Evolutionary conservation across 495 filamentous ascomycete genomes (phyloP).

Genomic region (Xylaria castorea): DNA sequence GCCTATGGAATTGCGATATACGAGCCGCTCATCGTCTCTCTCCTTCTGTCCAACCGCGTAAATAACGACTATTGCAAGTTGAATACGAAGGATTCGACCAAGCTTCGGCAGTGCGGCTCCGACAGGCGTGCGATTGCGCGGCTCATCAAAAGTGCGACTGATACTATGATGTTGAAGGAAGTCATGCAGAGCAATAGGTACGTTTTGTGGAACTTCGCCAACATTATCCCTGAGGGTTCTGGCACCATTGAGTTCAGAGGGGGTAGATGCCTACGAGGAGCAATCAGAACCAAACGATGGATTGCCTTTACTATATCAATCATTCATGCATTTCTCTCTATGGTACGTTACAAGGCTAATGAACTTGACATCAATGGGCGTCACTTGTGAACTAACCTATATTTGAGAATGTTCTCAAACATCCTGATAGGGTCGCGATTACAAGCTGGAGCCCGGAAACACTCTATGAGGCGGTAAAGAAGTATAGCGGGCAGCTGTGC

Average conservation of each 20-base stretch:
- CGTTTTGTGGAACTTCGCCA: constrained; percentile 38
- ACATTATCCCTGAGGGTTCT: constrained; percentile 29
- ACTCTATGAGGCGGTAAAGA: constrained; percentile 8
- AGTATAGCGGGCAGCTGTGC: not conserved
- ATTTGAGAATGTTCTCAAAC: constrained; percentile 3
- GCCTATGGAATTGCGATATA: constrained; percentile 33
- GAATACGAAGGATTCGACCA: constrained; percentile 26
- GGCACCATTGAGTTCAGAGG: constrained; percentile 32
- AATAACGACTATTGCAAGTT: constrained; percentile 30
- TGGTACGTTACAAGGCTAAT: not conserved
- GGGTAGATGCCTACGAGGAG: constrained; percentile 27
- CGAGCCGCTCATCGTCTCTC: constrained; percentile 25
- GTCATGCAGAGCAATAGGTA: constrained; percentile 35
- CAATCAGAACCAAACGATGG: constrained; percentile 19
- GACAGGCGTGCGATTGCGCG: constrained; percentile 10
- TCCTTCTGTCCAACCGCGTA: constrained; percentile 30
- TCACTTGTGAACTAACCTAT: not conserved
- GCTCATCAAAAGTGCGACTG: constrained; percentile 27
- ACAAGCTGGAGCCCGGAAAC: not conserved
- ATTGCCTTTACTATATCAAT: constrained; percentile 16
- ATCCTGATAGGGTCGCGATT: constrained; percentile 7
- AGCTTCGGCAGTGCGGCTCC: constrained; percentile 1
- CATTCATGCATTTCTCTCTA: constrained; percentile 12
- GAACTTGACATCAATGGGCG: not conserved
- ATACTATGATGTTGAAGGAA: constrained; percentile 19